Percentiles rank a stretch among this genome's conserved stretches.
These are phyloP conservation scores for Lepidium africanum DNA, from an alignment of 345 rosid species.

Conservation along the genomic window DNA sequence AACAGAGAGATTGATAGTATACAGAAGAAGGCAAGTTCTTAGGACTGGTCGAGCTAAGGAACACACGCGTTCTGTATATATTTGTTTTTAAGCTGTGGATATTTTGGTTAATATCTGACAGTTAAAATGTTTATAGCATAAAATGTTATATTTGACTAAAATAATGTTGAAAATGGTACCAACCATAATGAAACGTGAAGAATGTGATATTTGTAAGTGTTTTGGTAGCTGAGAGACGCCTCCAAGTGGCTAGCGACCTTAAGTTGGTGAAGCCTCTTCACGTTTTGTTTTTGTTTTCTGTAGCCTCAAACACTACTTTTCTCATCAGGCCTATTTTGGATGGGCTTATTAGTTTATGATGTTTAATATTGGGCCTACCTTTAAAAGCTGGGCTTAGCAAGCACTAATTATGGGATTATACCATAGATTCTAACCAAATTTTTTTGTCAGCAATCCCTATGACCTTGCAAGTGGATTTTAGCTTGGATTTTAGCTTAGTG, in stretches of 20 bases:
- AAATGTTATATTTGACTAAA: no score
- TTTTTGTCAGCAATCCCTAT: no score
- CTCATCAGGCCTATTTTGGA: conserved; percentile 2
- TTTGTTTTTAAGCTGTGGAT: neutral
- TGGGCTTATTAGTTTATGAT: neutral
- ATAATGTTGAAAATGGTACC: no score
- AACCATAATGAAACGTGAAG: conserved; percentile 15
- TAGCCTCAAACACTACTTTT: neutral
- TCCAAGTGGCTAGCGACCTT: neutral
- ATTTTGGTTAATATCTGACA: neutral
- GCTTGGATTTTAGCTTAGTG: no score
- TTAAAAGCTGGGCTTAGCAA: neutral
- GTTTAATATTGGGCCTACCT: neutral
- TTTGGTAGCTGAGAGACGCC: conserved; percentile 17
- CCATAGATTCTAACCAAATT: no score
- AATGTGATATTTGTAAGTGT: conserved; percentile 9
- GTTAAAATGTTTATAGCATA: no score
- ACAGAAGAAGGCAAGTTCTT: neutral
- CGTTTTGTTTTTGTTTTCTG: conserved; percentile 1
- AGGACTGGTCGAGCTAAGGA: neutral
- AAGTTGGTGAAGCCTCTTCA: conserved; percentile 25
- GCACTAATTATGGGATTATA: neutral
- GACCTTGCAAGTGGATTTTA: no score
- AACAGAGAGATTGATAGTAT: neutral
- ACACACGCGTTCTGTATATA: conserved; percentile 6